A percentile compares a stretch with the other conserved stretches of the same genome.
Evolutionary conservation across 768 basidiomycete species (phyloP).

Genomic region (Jaapia argillacea): DNA sequence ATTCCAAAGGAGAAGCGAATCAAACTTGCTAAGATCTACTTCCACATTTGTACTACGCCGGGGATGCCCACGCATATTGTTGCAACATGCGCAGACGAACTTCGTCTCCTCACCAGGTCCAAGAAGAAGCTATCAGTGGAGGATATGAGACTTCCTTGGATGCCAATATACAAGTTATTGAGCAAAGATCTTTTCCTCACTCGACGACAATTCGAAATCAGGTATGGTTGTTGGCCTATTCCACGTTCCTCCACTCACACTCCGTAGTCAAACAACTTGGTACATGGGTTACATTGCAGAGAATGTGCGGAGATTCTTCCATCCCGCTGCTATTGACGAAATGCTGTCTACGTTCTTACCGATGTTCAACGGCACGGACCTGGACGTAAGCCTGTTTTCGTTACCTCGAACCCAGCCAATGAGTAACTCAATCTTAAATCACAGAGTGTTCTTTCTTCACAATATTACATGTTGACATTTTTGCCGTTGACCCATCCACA

Average conservation of each 20-base stretch:
- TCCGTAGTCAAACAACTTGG: slow-evolving; percentile 57
- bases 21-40: slow-evolving; percentile 68
- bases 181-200: slow-evolving; percentile 69
- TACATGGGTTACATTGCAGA: slow-evolving; percentile 68
- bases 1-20: slow-evolving; percentile 75
- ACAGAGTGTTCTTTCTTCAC: slow-evolving; percentile 67
- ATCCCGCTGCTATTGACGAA: slow-evolving; percentile 75
- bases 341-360: slow-evolving; percentile 88
- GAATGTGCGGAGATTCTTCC: slow-evolving; percentile 72
- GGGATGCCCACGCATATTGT: slow-evolving; percentile 66
- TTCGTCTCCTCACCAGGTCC: slow-evolving; percentile 49
- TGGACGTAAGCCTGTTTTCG: slow-evolving; percentile 45
- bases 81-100: slow-evolving; percentile 53
- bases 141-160: slow-evolving; percentile 78
- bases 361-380: slow-evolving; percentile 57
- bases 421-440: slow-evolving; percentile 4
- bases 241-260: neutral
- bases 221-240: slow-evolving; percentile 30
- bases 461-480: slow-evolving; percentile 81
- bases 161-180: slow-evolving; percentile 63
- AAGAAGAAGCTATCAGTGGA: slow-evolving; percentile 69
- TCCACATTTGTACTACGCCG: slow-evolving; percentile 63
- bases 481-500: slow-evolving; percentile 80
- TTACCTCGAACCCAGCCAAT: neutral
- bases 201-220: slow-evolving; percentile 70